Evolutionary conservation across 805 yeast species (phyloP), one percentile per base, ranked within the genome.

Genomic region (Spathaspora girioi): DNA sequence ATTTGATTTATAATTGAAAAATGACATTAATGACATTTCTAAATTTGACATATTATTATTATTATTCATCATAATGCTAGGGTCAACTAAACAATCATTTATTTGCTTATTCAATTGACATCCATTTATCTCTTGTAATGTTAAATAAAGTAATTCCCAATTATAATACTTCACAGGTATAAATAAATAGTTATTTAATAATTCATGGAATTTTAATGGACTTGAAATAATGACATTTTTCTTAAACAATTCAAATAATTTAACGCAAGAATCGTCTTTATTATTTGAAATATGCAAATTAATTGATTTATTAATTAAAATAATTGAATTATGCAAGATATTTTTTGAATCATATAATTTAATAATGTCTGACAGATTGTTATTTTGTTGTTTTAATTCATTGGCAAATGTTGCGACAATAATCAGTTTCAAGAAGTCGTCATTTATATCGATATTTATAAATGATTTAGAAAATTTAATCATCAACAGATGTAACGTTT

Each of bases 241-340:
- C 56, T 80, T 80, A 48, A 78, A 68, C 20, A 81, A 61, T 45
- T 71, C 67, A 47, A 78, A 68, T 38, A 78, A 56, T 48, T 69
- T 53, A 43, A 49, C n/a, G 38, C 32, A 38, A 26, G 38, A 14
- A 41, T 50, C 45, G 45, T 43, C 11, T 18, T 20, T 10, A 31
- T 32, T 18, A 29, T 5, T 18, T 17, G 48, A 23, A 9, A 26
- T 12, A 27, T 61, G 56, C 29, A 44, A 19, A 43, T 53, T 53
- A 56, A 65, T 57, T 18, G 73, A 71, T 57, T 77, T 79, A 56
- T 80, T 80, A 8, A 79, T 73, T 56, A 80, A 68, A 14, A 81
- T 80, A 17, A 81, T 76, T 0, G 83, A 71, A 59, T 80, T 80
- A 54, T 82, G 86, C 9, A 81, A 60, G 26, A 70, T 67, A 53